These are phyloP conservation scores for Epichloe amarillans DNA, from an alignment of 2,329 filamentous ascomycete genomes.

Conservation along the genomic window DNA sequence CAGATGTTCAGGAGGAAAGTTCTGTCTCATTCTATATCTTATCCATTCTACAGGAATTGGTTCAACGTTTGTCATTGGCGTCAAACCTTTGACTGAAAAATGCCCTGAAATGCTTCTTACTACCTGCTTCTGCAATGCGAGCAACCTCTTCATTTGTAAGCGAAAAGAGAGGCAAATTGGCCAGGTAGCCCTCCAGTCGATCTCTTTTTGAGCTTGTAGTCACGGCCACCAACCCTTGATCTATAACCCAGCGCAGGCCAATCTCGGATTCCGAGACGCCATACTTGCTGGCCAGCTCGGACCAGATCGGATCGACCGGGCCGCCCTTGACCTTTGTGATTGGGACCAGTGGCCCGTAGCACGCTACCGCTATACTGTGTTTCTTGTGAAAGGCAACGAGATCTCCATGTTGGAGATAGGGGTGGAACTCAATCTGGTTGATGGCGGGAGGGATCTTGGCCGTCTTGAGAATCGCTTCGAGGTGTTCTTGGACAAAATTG, in stretches of 20 bases:
- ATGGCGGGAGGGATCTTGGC: conserved; percentile 51
- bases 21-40: neutral
- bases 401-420: conserved; percentile 54
- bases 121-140: conserved; percentile 40
- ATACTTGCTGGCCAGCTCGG: conserved; percentile 42
- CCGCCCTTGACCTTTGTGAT: conserved; percentile 34
- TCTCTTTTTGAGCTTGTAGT: conserved; percentile 48
- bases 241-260: conserved; percentile 45
- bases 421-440: conserved; percentile 75
- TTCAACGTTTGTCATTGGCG: conserved; percentile 30
- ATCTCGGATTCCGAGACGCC: conserved; percentile 41
- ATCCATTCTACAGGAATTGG: neutral
- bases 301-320: conserved; percentile 38
- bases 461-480: conserved; percentile 43
- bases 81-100: conserved; percentile 45
- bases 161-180: conserved; percentile 39
- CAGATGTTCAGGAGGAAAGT: neutral
- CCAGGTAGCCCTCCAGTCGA: conserved; percentile 41
- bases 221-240: conserved; percentile 43
- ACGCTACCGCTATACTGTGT: conserved; percentile 41
- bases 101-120: conserved; percentile 45
- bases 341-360: conserved; percentile 43
- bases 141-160: conserved; percentile 45
- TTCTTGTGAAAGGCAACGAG: conserved; percentile 44
- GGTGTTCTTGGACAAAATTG: conserved; percentile 50